A percentile compares a stretch with the other conserved stretches of the same genome.
Evolutionary conservation across 352 stramenopile genomes (phyloP).

Genomic region (Thraustochytrium sp.): DNA sequence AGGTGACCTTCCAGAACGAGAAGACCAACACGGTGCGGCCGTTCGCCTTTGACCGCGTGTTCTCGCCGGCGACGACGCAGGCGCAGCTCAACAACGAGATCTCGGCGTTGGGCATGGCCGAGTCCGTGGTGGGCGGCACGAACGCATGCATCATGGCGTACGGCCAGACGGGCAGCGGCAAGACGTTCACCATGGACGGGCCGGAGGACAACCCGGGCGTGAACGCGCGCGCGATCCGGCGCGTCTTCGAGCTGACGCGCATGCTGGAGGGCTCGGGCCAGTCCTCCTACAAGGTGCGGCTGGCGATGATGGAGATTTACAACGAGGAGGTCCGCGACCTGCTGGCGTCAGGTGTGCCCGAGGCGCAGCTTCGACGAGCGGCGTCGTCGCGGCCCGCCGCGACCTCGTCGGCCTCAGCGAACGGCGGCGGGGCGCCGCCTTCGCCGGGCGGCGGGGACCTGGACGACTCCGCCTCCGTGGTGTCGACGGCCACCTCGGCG

Average conservation of each 20-base stretch:
- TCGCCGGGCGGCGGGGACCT: background rate
- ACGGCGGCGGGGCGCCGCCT: no score
- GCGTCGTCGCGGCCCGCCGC: no score
- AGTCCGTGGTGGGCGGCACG: conserved; percentile 65
- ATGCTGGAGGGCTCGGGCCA: conserved; percentile 26
- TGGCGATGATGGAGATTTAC: conserved; percentile 60
- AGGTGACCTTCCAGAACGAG: conserved; percentile 64
- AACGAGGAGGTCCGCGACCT: conserved; percentile 72
- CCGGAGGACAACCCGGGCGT: conserved; percentile 43
- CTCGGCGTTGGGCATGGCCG: conserved; percentile 56
- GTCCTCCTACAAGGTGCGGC: conserved; percentile 4
- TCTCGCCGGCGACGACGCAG: conserved; percentile 61
- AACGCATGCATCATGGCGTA: conserved; percentile 84
- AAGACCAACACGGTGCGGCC: conserved; percentile 28
- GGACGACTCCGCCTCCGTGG: background rate
- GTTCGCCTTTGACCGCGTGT: conserved; percentile 68
- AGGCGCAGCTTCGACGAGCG: background rate
- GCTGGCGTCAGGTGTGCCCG: conserved; percentile 45
- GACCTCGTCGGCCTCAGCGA: no score
- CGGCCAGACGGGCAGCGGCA: conserved; percentile 77
- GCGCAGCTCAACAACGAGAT: conserved; percentile 66
- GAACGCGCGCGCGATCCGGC: background rate
- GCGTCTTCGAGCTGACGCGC: conserved; percentile 23
- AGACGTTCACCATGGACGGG: conserved; percentile 87
- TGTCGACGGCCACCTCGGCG: background rate